phyloP scores from a whole-genome alignment of 192 early-diverging fungal genomes.

The Coemansia sp. region DNA sequence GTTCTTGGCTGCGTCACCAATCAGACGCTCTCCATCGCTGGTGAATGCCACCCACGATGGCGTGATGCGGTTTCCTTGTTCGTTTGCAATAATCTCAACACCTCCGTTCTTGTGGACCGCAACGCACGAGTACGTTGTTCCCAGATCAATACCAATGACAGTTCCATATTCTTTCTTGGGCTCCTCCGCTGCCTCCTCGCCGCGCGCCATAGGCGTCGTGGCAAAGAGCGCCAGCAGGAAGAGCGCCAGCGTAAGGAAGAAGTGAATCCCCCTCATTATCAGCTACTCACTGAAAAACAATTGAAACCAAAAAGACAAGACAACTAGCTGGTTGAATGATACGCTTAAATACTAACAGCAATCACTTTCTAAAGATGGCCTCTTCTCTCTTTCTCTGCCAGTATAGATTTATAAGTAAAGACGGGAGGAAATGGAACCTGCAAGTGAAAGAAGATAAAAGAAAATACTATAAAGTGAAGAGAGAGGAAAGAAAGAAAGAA shows the following conservation, averaged over 20 bases:
- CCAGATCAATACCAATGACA: slow-evolving; percentile 95
- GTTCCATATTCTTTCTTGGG: slow-evolving; percentile 54
- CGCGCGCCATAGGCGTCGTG: slow-evolving; percentile 39
- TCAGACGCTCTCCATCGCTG: slow-evolving; percentile 81
- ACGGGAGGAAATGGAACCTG: too few relatives aligned
- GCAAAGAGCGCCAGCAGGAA: slow-evolving; percentile 47
- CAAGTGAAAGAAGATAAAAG: background rate
- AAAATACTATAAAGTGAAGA: background rate
- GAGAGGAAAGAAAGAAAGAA: background rate
- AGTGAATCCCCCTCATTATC: slow-evolving; percentile 44
- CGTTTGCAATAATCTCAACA: slow-evolving; percentile 98
- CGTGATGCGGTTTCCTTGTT: slow-evolving; percentile 94
- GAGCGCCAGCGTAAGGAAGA: slow-evolving; percentile 52
- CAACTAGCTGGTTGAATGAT: slow-evolving; percentile 4
- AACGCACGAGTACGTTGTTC: slow-evolving; percentile 93
- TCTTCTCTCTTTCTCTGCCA: background rate
- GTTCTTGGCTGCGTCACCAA: slow-evolving; percentile 96
- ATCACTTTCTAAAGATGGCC: background rate
- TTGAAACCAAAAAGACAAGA: background rate
- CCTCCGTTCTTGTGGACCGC: slow-evolving; percentile 91
- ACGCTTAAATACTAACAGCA: background rate
- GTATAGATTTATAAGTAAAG: background rate
- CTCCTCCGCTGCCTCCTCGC: slow-evolving; percentile 33
- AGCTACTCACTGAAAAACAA: slow-evolving; percentile 4
- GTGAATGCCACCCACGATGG: slow-evolving; percentile 95